Evolutionary conservation across 2,329 filamentous ascomycete genomes (phyloP), one percentile per base, ranked within the genome.

Genomic region (Ceratocystis ficicola): DNA sequence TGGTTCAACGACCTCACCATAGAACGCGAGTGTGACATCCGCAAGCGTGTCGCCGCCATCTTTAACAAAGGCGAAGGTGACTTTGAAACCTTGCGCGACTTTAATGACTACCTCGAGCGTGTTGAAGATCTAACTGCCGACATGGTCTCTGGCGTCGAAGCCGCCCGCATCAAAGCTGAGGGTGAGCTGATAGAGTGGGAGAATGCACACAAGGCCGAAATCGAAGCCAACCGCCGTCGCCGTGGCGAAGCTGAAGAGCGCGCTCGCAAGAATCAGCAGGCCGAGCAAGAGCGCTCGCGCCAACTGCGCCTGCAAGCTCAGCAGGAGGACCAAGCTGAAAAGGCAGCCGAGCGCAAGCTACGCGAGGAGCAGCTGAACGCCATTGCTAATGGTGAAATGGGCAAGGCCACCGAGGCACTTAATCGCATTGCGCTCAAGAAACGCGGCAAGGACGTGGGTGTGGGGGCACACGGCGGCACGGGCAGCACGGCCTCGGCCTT

Each of bases 71-170:
- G 84, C 20, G 87, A 96, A 76, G 89, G 94, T 69, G 94, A 99
- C 74, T 99, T 99, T 72, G 88, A 95, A 75, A 85, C 83, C 1
- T 80, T 96, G 68, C 78, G 83, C 55, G 88, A 86, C 73, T 99
- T 87, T 79, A 96, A 99, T 76, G 87, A 96, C 75, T 96, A 97
- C 77, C 84, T 99, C 12, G 90, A 97, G 76, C 86, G 89, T 72
- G 90, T 96, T 48, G 94, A 99, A 78, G 85, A 88, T 70, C 83
- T 96, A 68, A 92, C 92, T 1, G 91, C 92, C 76, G 93, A 96
- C 73, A 81, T 99, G 8, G 87, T 96, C 64, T 81, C 85, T 69
- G 85, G 86, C 52, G 81, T 79, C 55, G 85, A 92, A 67, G 80
- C 86, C 0, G 83, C 85, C n/a, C 83, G 77, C 65, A 72, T 72